Base-by-base conservation (phyloP, 371 early-diverging fungal genomes). In the Thermomucor indicae-seudaticae region DNA sequence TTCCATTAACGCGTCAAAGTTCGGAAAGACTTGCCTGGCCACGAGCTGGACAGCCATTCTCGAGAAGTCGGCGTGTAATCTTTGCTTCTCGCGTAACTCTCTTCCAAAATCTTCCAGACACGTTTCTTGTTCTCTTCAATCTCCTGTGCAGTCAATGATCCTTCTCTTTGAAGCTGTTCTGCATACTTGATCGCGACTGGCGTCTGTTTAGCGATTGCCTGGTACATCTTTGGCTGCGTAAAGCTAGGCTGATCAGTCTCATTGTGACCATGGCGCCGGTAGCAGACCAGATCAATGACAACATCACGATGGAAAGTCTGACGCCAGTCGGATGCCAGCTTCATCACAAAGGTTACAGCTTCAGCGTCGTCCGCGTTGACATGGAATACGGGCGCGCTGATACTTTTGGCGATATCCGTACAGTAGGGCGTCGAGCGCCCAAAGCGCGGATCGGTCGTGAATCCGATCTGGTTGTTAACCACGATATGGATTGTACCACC, bases 401-500 rank as follows among this genome's bases (percentile, higher is more conserved):
- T 90, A 6, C 91, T 85, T 78, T 98, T 98, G 59, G 96, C 96
- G 47, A 98, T 90, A 70, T 98, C 98, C 28, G 96, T 91, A 78
- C 95, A 93, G 80, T 98, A 96, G 43, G 92, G 91, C 14, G 96
- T 95, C 42, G 95, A 95, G 43, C 98, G 92, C 37, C 93, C 82
- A 68, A 89, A 92, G 46, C 92, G 88, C 27, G 97, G 95, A 65
- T 96, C 95, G 23, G 97, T 97, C 30, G 98, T 98, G 79, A 95
- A 98, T 47, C 98, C 98, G 49, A 98, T 90, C 77, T 98, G 98
- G 84, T 98, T 98, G 84, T 98, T 98, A 65, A 95, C 92, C 42
- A 98, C 88, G 57, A 97, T 87, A 79, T 98, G 98, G 55, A 98
- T 80, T 16, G 96, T 93, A 46, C 98, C 98, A 59, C 97, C 97